phyloP scores from a whole-genome alignment of 2,329 filamentous ascomycete species.

The Amesomyces nigricolor region DNA sequence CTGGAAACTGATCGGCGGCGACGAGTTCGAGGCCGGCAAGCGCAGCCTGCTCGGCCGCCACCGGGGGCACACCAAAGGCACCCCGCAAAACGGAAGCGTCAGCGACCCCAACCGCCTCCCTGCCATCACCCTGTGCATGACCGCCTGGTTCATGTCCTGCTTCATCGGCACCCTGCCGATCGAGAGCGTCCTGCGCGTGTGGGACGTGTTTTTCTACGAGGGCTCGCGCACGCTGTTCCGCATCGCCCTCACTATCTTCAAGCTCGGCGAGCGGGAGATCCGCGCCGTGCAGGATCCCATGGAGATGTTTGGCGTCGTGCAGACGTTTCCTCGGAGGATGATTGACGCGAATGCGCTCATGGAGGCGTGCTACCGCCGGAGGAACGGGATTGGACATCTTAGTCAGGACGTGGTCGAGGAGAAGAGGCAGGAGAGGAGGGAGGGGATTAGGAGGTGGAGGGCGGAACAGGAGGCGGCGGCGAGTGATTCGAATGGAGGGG shows the following conservation, averaged over 20 bases:
- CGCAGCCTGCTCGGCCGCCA: conserved; percentile 29
- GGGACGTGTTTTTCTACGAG: conserved; percentile 95
- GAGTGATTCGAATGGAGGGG: background rate
- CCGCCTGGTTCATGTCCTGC: conserved; percentile 96
- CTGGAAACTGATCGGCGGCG: conserved; percentile 78
- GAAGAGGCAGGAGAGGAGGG: conserved; percentile 62
- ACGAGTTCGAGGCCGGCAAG: conserved; percentile 55
- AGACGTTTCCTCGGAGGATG: conserved; percentile 74
- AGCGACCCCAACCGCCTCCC: conserved; percentile 56
- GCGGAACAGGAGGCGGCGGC: conserved; percentile 39
- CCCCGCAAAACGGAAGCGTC: conserved; percentile 33
- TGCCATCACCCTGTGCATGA: conserved; percentile 86
- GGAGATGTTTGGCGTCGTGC: conserved; percentile 93
- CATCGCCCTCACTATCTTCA: conserved; percentile 86
- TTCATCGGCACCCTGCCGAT: conserved; percentile 91
- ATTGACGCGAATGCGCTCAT: conserved; percentile 77
- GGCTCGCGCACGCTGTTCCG: conserved; percentile 91
- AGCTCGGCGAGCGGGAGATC: conserved; percentile 76
- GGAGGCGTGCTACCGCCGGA: conserved; percentile 74
- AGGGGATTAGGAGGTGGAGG: conserved; percentile 36
- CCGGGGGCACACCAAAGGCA: conserved; percentile 31
- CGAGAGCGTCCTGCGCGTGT: conserved; percentile 84
- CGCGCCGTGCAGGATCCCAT: conserved; percentile 75
- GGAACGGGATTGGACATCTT: conserved; percentile 74
- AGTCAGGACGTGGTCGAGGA: conserved; percentile 78